Conservation (phyloP, 2,329 filamentous ascomycete species). For the Botrytis sinoallii region DNA sequence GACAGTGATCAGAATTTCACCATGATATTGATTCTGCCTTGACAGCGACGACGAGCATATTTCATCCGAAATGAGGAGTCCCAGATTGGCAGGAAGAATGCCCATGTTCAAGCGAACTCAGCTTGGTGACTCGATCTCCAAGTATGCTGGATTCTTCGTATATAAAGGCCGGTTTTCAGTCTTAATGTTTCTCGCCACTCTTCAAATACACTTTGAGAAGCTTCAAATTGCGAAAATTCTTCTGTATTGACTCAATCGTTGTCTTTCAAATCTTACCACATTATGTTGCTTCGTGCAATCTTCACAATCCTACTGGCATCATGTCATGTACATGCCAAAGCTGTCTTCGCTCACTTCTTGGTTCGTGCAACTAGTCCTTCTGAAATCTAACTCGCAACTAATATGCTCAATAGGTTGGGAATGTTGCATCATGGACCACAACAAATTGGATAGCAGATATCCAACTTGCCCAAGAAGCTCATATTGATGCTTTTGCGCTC, state of each 20-base stretch:
- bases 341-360: not conserved
- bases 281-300: not conserved
- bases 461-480: not conserved
- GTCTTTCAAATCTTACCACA: not conserved
- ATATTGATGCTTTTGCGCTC: conserved; percentile 1
- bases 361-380: not conserved
- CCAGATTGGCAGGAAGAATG: not conserved
- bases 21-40: not conserved
- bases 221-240: not conserved
- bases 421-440: not conserved
- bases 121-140: not conserved
- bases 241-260: not conserved
- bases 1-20: not conserved
- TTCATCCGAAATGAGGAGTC: too few species aligned
- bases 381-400: not conserved
- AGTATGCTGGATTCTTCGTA: not conserved
- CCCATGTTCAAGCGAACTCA: not conserved
- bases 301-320: not conserved
- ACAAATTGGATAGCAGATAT: not conserved
- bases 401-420: not conserved
- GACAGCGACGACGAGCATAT: not conserved
- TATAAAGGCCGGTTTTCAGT: not conserved
- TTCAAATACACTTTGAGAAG: not conserved
- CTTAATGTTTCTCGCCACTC: not conserved
- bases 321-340: not conserved